A percentile compares a stretch with the other conserved stretches of the same genome.
These are phyloP conservation scores for Boletus coccyginus DNA, from an alignment of 768 basidiomycete species.

Conservation along the genomic window DNA sequence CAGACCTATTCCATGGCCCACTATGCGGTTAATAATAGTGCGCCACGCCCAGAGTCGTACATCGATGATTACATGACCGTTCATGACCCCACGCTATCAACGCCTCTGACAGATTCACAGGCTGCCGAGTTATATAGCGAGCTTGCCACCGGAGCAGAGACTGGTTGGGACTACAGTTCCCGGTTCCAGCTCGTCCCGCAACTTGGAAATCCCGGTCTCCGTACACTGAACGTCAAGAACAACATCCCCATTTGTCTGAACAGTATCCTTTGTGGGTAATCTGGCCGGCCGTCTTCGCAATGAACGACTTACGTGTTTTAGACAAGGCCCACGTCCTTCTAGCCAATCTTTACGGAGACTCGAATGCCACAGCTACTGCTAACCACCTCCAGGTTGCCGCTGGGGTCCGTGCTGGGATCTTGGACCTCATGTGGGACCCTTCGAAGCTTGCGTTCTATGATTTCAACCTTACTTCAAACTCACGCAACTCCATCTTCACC, in stretches of 20 bases:
- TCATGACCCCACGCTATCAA: conserved; percentile 56
- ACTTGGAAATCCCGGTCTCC: conserved; percentile 51
- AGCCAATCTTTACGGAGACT: conserved; percentile 55
- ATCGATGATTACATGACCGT: conserved; percentile 75
- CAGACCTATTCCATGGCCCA: conserved; percentile 62
- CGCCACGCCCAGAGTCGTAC: conserved; percentile 88
- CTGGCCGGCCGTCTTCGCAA: not conserved
- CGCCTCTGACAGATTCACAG: conserved; percentile 58
- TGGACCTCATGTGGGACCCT: conserved; percentile 87
- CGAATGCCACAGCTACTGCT: conserved; percentile 41
- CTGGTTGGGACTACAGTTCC: conserved; percentile 48
- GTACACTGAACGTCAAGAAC: conserved; percentile 67
- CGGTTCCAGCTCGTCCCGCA: conserved; percentile 41
- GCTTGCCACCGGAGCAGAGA: conserved; percentile 86
- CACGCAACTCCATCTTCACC: conserved; percentile 65
- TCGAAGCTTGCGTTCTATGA: conserved; percentile 88
- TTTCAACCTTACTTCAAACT: conserved; percentile 71
- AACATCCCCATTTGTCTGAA: conserved; percentile 79
- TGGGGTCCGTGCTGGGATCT: conserved; percentile 60
- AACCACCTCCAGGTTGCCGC: conserved; percentile 57
- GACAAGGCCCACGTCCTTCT: conserved; percentile 64
- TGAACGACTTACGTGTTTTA: conserved; percentile 25
- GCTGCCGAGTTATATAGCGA: conserved; percentile 75
- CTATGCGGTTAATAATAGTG: conserved; percentile 78
- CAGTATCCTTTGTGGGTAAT: conserved; percentile 71